Evolutionary conservation across 192 early-diverging fungal genomes (phyloP).

Genomic region (Coemansia sp.): DNA sequence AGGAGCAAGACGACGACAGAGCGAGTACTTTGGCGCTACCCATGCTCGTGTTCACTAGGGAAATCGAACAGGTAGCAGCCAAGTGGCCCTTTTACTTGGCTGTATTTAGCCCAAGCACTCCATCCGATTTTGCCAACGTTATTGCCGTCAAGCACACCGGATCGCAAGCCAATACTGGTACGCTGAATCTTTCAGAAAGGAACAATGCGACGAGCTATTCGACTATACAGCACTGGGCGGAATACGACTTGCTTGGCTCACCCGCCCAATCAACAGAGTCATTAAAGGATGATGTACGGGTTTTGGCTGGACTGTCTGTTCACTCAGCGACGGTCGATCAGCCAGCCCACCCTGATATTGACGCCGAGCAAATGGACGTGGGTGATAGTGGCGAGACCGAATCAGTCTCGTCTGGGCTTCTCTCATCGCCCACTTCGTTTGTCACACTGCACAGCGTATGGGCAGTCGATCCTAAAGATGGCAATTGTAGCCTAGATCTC

Average conservation of each 20-base stretch:
- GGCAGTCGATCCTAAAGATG: slow-evolving; percentile 13
- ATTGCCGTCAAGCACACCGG: slow-evolving; percentile 24
- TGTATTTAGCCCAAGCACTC: slow-evolving; percentile 20
- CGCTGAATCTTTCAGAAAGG: slow-evolving; percentile 12
- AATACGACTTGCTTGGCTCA: slow-evolving; percentile 50
- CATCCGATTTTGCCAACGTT: slow-evolving; percentile 45
- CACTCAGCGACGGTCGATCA: not conserved
- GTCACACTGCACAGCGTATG: slow-evolving; percentile 44
- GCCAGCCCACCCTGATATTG: not conserved
- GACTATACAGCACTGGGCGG: slow-evolving; percentile 41
- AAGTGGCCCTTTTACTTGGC: slow-evolving; percentile 38
- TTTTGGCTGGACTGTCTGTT: not conserved
- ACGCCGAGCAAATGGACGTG: not conserved
- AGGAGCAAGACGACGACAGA: not conserved
- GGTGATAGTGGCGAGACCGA: not conserved
- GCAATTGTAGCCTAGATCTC: slow-evolving; percentile 10
- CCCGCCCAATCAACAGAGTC: slow-evolving; percentile 11
- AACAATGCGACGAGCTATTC: not conserved
- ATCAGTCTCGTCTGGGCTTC: slow-evolving; percentile 11
- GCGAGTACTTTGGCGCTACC: slow-evolving; percentile 18
- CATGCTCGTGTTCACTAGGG: slow-evolving; percentile 43
- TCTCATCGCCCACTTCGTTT: slow-evolving; percentile 18
- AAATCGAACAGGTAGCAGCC: slow-evolving; percentile 6
- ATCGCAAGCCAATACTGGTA: not conserved
- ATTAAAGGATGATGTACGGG: not conserved